Evolutionary conservation across 2,329 filamentous ascomycete species (phyloP).

Genomic region (Didymosphaeria variabile): DNA sequence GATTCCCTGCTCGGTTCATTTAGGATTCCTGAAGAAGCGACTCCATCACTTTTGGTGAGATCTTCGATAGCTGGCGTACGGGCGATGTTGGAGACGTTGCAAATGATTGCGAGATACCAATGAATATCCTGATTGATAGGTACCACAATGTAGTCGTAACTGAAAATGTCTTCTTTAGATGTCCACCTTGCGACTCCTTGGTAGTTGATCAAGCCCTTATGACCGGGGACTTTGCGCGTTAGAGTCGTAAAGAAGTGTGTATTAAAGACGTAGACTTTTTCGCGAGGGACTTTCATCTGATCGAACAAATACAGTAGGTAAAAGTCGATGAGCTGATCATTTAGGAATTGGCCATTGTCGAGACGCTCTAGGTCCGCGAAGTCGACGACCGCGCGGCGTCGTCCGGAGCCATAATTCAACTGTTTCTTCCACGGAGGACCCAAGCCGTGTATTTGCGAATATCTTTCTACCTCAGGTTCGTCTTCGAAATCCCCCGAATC

Average conservation of each 20-base stretch:
- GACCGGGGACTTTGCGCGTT: constrained; percentile 62
- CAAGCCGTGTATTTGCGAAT: constrained; percentile 34
- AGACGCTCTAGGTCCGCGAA: constrained; percentile 78
- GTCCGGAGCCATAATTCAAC: constrained; percentile 69
- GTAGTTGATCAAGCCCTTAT: constrained; percentile 74
- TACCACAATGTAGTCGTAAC: constrained; percentile 87
- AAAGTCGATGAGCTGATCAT: constrained; percentile 91
- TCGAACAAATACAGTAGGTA: constrained; percentile 69
- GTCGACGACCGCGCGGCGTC: constrained; percentile 71
- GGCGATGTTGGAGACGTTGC: constrained; percentile 77
- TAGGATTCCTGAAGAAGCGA: not conserved
- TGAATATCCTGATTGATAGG: constrained; percentile 87
- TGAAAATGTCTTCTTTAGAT: constrained; percentile 81
- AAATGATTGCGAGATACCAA: constrained; percentile 96
- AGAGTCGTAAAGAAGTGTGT: constrained; percentile 89
- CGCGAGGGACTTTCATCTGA: constrained; percentile 57
- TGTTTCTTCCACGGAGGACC: constrained; percentile 52
- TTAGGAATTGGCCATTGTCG: constrained; percentile 85
- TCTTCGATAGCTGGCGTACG: constrained; percentile 33
- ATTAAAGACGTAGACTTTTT: constrained; percentile 86
- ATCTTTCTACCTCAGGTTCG: constrained; percentile 23
- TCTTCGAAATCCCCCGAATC: constrained; percentile 2
- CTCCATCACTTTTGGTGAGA: not conserved
- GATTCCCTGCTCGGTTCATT: not conserved
- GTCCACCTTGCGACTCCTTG: constrained; percentile 89